Conservation (phyloP, 305 asterid species). For the Fraxinus xanthoxyloides region DNA sequence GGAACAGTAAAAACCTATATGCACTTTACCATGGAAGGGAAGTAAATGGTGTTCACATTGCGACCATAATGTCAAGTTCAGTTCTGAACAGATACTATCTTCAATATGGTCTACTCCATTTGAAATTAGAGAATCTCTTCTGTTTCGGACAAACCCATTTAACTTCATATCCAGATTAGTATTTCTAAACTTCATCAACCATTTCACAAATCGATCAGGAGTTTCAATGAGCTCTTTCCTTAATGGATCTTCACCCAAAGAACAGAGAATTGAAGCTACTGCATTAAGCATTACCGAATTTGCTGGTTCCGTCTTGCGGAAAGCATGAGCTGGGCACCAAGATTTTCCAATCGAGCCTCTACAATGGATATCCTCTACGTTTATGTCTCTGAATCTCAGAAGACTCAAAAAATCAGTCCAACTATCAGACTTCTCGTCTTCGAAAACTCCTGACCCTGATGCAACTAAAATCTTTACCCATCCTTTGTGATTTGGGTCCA, state of each 20-base stretch:
- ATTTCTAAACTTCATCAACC: slow-evolving; percentile 71
- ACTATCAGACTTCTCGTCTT: slow-evolving; percentile 40
- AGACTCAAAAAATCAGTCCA: slow-evolving; percentile 83
- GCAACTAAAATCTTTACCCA: slow-evolving; percentile 45
- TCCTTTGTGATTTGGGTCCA: slow-evolving; percentile 47
- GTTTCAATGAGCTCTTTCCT: slow-evolving; percentile 79
- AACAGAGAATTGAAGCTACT: slow-evolving; percentile 55
- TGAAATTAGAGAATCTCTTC: slow-evolving; percentile 27
- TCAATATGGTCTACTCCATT: slow-evolving; percentile 32
- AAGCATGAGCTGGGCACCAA: slow-evolving; percentile 66
- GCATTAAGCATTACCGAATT: slow-evolving; percentile 52
- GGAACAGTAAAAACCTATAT: slow-evolving; percentile 57
- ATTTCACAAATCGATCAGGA: slow-evolving; percentile 64
- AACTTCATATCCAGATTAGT: slow-evolving; percentile 57
- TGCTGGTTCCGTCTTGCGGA: slow-evolving; percentile 28
- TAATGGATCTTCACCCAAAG: slow-evolving; percentile 75
- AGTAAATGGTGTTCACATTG: slow-evolving; percentile 94
- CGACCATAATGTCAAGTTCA: slow-evolving; percentile 73
- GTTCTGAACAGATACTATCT: slow-evolving; percentile 49
- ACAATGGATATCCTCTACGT: slow-evolving; percentile 12
- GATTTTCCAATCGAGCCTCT: slow-evolving; percentile 25
- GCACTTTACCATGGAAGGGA: slow-evolving; percentile 90
- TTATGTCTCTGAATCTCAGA: slow-evolving; percentile 52
- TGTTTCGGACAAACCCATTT: slow-evolving; percentile 40
- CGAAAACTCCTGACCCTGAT: slow-evolving; percentile 80